These are phyloP conservation scores for Metschnikowia orientalis DNA, from an alignment of 805 yeast species.

Conservation along the genomic window DNA sequence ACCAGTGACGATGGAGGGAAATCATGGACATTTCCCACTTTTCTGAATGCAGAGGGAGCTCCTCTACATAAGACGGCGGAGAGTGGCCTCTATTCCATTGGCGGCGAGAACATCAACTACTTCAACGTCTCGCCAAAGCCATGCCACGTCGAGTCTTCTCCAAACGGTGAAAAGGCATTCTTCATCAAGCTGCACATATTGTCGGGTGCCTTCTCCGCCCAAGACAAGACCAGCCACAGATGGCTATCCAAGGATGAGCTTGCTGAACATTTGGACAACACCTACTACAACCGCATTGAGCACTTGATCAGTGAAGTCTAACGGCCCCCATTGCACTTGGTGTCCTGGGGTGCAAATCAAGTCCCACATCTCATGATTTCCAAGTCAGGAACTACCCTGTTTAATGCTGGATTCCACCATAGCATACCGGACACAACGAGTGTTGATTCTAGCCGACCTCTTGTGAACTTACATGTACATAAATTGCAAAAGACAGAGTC, in stretches of 20 bases:
- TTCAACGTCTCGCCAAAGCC: constrained; percentile 93
- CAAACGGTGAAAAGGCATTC: constrained; percentile 47
- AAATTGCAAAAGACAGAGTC: too few relatives aligned
- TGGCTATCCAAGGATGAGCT: constrained; percentile 89
- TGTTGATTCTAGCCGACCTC: too few relatives aligned
- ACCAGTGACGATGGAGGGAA: constrained; percentile 41
- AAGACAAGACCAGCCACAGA: constrained; percentile 47
- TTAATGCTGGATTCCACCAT: too few relatives aligned
- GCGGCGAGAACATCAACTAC: constrained; percentile 73
- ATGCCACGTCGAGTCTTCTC: constrained; percentile 45
- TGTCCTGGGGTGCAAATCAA: too few relatives aligned
- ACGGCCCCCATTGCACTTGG: too few relatives aligned
- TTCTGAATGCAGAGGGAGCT: constrained; percentile 34
- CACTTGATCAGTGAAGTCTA: constrained; percentile 44
- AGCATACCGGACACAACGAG: too few relatives aligned
- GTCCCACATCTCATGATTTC: too few relatives aligned
- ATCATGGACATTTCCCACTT: constrained; percentile 82
- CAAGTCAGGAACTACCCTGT: too few relatives aligned
- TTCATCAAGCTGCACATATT: constrained; percentile 82
- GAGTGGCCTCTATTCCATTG: constrained; percentile 61
- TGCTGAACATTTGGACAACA: constrained; percentile 43
- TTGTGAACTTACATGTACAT: too few relatives aligned
- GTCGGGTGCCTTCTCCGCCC: constrained; percentile 66
- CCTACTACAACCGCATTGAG: constrained; percentile 54
- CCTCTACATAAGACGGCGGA: constrained; percentile 74